These are phyloP conservation scores for Malassezia psittaci DNA, from an alignment of 1,284 basidiomycete genomes.

Conservation along the genomic window DNA sequence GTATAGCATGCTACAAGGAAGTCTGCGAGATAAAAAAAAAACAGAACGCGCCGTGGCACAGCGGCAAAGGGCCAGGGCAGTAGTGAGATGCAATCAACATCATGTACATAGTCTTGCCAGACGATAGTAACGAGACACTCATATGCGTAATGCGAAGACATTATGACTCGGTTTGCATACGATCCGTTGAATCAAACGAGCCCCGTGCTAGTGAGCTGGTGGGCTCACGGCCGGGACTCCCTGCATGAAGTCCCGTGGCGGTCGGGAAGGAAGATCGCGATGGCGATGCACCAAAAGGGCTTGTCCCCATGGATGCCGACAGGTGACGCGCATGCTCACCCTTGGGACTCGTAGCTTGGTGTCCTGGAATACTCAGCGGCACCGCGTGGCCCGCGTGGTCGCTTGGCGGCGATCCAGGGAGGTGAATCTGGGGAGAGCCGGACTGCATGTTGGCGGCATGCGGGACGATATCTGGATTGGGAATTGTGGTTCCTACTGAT, in stretches of 20 bases:
- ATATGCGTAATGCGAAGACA: too few species aligned
- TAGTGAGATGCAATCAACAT: neutral
- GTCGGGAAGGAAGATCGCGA: constrained; percentile 14
- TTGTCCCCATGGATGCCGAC: neutral
- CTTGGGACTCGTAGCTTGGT: constrained; percentile 2
- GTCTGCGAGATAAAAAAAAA: too few species aligned
- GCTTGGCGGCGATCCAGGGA: constrained; percentile 5
- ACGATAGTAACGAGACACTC: neutral
- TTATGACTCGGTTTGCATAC: neutral
- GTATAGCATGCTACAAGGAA: too few species aligned
- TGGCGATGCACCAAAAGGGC: constrained; percentile 5
- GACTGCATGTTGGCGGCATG: constrained; percentile 43
- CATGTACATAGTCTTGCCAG: neutral
- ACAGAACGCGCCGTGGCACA: too few species aligned
- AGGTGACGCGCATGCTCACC: neutral
- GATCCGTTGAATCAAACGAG: neutral
- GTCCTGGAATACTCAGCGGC: constrained; percentile 11
- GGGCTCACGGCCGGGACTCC: constrained; percentile 11
- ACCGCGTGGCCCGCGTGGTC: neutral
- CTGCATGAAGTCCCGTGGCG: constrained; percentile 3
- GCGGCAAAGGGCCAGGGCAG: too few species aligned
- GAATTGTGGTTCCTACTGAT: constrained; percentile 82
- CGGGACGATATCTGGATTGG: constrained; percentile 64
- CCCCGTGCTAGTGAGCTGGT: constrained; percentile 12
- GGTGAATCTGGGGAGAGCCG: constrained; percentile 2